These are phyloP conservation scores for Crithidia bombi DNA, from an alignment of 208 protist species.

Conservation along the genomic window DNA sequence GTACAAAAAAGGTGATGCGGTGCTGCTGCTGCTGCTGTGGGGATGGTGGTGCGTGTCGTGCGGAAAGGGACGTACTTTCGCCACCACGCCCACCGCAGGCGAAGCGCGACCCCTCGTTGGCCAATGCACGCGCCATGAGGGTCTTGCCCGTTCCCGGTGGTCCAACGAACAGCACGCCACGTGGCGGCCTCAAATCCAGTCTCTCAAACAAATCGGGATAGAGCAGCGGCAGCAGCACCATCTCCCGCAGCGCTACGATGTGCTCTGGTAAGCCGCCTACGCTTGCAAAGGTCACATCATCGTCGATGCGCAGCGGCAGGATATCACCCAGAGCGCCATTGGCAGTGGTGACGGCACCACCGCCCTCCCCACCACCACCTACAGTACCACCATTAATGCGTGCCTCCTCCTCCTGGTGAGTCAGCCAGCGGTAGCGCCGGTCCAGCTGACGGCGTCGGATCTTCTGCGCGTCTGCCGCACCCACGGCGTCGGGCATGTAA, in stretches of 20 bases:
- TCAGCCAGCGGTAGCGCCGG: constrained; percentile 41
- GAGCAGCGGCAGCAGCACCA: constrained; percentile 84
- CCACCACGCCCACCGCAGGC: not conserved
- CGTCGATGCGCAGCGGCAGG: constrained; percentile 64
- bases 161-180: constrained; percentile 99
- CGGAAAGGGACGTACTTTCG: not conserved
- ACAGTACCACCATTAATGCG: not conserved
- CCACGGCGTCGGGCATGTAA: constrained; percentile 60
- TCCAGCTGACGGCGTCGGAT: constrained; percentile 33
- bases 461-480: constrained; percentile 22
- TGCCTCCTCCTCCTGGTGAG: constrained; percentile 33
- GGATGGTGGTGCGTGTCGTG: not conserved
- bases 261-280: constrained; percentile 81
- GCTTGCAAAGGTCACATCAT: constrained; percentile 68
- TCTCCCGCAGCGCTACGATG: constrained; percentile 79
- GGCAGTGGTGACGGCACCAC: constrained; percentile 12
- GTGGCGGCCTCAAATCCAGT: constrained; percentile 84
- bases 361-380: not conserved
- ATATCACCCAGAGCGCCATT: constrained; percentile 65
- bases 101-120: constrained; percentile 96
- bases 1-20: constrained; percentile 96
- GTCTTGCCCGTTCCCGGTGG: constrained; percentile 99
- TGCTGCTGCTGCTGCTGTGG: constrained; percentile 28
- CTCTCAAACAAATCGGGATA: constrained; percentile 69
- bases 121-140: constrained; percentile 98